phyloP scores from a whole-genome alignment of 805 yeast genomes.

The Ogataea methylovora region DNA sequence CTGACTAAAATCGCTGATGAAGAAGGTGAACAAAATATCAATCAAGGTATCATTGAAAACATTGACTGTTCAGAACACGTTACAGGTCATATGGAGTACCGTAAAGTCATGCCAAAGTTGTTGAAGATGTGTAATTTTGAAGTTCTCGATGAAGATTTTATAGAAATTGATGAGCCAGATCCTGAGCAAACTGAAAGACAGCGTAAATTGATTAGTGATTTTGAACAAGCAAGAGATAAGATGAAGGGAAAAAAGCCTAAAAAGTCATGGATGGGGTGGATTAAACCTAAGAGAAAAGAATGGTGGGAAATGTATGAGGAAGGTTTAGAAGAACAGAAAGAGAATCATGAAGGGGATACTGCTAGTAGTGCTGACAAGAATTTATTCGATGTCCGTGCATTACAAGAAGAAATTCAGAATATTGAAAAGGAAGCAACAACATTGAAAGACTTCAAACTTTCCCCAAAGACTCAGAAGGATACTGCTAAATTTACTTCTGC shows the following conservation, averaged over 20 bases:
- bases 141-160: conserved; percentile 82
- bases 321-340: conserved; percentile 17
- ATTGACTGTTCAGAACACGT: conserved; percentile 81
- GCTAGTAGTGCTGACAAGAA: conserved; percentile 5
- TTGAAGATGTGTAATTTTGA: conserved; percentile 66
- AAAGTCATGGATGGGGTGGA: conserved; percentile 43
- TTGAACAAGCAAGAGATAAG: conserved; percentile 74
- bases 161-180: conserved; percentile 94
- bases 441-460: conserved; percentile 13
- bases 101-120: conserved; percentile 85
- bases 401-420: conserved; percentile 35
- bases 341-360: conserved; percentile 14
- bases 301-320: conserved; percentile 53
- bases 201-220: conserved; percentile 72
- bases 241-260: conserved; percentile 37
- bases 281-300: conserved; percentile 37
- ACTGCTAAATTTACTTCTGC: conserved; percentile 3
- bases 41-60: conserved; percentile 62
- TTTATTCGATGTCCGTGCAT: conserved; percentile 39
- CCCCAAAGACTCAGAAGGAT: conserved; percentile 5
- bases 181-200: conserved; percentile 81
- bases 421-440: conserved; percentile 30
- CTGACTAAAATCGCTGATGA: conserved; percentile 59
- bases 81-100: conserved; percentile 96
- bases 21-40: conserved; percentile 6